Conservation (phyloP, 2,329 filamentous ascomycete genomes). For the Arthrobotrys iridis region DNA sequence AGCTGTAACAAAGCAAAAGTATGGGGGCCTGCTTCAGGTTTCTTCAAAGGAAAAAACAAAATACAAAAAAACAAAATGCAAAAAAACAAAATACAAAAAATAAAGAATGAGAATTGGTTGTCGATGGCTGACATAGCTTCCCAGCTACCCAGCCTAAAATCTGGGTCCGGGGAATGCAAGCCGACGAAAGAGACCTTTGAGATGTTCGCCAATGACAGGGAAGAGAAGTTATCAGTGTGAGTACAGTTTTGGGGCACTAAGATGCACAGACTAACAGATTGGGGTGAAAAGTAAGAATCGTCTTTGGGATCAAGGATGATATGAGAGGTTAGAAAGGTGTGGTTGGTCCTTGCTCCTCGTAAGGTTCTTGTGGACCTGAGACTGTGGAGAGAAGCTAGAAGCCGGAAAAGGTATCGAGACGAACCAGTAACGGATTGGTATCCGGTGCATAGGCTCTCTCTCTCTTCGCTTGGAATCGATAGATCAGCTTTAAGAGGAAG, state of each 20-base stretch:
- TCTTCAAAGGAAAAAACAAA: constrained; percentile 2
- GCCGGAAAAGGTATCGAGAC: constrained; percentile 7
- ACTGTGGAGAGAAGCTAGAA: constrained; percentile 24
- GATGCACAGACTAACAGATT: constrained; percentile 39
- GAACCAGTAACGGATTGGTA: constrained; percentile 9
- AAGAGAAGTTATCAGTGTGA: constrained; percentile 29
- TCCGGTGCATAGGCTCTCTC: constrained; percentile 34
- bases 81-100: constrained; percentile 20
- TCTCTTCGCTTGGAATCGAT: constrained; percentile 29
- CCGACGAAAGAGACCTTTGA: constrained; percentile 39
- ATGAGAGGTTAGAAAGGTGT: constrained; percentile 20
- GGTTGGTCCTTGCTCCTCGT: constrained; percentile 38
- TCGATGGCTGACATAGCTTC: constrained; percentile 17
- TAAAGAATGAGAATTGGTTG: background rate
- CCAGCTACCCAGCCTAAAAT: constrained; percentile 46
- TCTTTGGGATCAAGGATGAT: constrained; percentile 33
- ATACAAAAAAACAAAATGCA: background rate
- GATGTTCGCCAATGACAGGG: constrained; percentile 32
- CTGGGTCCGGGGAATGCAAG: constrained; percentile 54
- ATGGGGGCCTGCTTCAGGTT: background rate
- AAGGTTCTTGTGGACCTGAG: constrained; percentile 29
- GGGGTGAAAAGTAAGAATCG: constrained; percentile 25
- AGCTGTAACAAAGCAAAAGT: constrained; percentile 6
- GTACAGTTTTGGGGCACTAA: constrained; percentile 28
- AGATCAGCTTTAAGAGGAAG: constrained; percentile 26